A percentile compares a stretch with the other conserved stretches of the same genome.
phyloP scores from a whole-genome alignment of 2,329 filamentous ascomycete species.

The Penicillium sp. region DNA sequence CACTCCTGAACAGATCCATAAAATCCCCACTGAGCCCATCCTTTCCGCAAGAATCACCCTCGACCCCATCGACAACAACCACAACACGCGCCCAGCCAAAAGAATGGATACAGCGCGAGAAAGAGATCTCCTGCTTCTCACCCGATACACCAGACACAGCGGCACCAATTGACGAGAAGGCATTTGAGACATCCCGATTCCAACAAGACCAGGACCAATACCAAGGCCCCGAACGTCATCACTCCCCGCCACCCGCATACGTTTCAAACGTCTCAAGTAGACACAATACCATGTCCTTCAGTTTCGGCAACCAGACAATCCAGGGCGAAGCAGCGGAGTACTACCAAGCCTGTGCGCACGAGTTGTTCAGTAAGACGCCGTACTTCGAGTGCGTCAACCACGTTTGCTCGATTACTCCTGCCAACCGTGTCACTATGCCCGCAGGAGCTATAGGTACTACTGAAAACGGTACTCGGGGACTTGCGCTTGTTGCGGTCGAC shows the following conservation, averaged over 20 bases:
- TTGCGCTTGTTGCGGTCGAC: slow-evolving; percentile 16
- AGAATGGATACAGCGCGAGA: slow-evolving; percentile 21
- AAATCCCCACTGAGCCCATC: slow-evolving; percentile 21
- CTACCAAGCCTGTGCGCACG: slow-evolving; percentile 40
- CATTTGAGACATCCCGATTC: slow-evolving; percentile 11
- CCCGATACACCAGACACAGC: slow-evolving; percentile 28
- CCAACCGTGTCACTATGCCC: slow-evolving; percentile 13
- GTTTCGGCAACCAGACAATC: slow-evolving; percentile 20
- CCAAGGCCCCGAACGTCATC: not conserved
- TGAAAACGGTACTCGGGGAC: slow-evolving; percentile 9
- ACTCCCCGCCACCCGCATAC: slow-evolving; percentile 2
- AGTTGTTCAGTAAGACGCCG: slow-evolving; percentile 33
- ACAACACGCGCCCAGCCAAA: slow-evolving; percentile 14
- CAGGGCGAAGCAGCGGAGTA: slow-evolving; percentile 36
- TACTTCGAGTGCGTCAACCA: slow-evolving; percentile 41
- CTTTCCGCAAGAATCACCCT: slow-evolving; percentile 16
- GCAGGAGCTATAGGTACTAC: not conserved
- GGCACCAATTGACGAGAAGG: slow-evolving; percentile 7
- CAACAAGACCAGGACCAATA: not conserved
- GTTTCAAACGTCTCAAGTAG: slow-evolving; percentile 6
- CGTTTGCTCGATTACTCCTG: slow-evolving; percentile 32
- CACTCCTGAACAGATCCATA: slow-evolving; percentile 28
- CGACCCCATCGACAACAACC: not conserved
- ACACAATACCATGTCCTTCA: slow-evolving; percentile 16
- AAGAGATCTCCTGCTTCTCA: slow-evolving; percentile 25